phyloP scores from a whole-genome alignment of 108 stramenopile species.

The Epithemia pelagica region DNA sequence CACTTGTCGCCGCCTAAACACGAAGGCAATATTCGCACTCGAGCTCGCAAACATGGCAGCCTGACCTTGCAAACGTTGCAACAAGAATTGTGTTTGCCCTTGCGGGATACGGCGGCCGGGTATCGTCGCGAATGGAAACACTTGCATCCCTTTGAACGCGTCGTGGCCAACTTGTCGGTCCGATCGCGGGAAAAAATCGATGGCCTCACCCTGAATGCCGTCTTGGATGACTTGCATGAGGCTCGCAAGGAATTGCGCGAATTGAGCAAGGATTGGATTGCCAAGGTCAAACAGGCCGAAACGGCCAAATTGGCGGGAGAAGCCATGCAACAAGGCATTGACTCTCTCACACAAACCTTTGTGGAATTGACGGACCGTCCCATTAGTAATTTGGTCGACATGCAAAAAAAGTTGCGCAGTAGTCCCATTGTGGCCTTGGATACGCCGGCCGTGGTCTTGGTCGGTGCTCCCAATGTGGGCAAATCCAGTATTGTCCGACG shows the following conservation, averaged over 20 bases:
- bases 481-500: constrained; percentile 87
- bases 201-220: constrained; percentile 46
- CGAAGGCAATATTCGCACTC: constrained; percentile 39
- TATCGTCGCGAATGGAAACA: constrained; percentile 60
- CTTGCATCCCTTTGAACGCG: constrained; percentile 92
- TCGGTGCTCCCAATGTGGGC: constrained; percentile 97
- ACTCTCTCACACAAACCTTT: constrained; percentile 48
- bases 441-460: constrained; percentile 89
- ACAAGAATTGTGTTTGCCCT: constrained; percentile 72
- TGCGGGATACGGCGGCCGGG: constrained; percentile 70
- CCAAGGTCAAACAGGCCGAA: constrained; percentile 71
- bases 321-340: constrained; percentile 48
- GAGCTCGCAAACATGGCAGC: constrained; percentile 74
- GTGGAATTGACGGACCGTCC: constrained; percentile 49
- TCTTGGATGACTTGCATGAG: constrained; percentile 77
- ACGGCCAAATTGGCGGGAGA: constrained; percentile 62
- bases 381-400: constrained; percentile 57
- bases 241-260: constrained; percentile 70
- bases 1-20: constrained; percentile 39
- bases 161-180: constrained; percentile 87
- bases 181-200: constrained; percentile 65
- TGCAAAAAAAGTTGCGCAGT: constrained; percentile 76
- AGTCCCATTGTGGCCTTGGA: constrained; percentile 85
- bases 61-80: constrained; percentile 71
- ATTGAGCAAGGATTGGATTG: constrained; percentile 80